Evolutionary conservation across 2,329 filamentous ascomycete species (phyloP).

Genomic region (Fusarium sulawesiense): DNA sequence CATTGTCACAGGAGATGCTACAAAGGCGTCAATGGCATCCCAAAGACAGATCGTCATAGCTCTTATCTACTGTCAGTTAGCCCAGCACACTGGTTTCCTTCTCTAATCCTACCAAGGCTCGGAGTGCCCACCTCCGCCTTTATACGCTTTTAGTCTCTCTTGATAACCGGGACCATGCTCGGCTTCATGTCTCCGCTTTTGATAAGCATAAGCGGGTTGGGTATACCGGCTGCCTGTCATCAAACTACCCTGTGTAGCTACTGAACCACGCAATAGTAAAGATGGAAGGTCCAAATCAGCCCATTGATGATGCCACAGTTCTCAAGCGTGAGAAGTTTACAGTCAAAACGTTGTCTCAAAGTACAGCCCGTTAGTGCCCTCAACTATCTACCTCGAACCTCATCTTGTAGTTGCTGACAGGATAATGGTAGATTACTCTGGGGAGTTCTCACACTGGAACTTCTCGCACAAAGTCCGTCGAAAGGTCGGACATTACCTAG

Average conservation of each 20-base stretch:
- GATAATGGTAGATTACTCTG: not conserved
- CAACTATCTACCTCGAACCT: too few relatives aligned
- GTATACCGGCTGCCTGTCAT: not conserved
- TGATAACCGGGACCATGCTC: not conserved
- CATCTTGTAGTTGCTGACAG: not conserved
- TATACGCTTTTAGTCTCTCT: not conserved
- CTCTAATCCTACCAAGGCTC: not conserved
- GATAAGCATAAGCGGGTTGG: not conserved
- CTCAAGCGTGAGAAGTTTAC: constrained; percentile 1
- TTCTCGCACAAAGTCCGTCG: not conserved
- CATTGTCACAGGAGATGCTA: not conserved
- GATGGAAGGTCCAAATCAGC: not conserved
- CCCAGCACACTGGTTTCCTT: not conserved
- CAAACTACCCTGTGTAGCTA: not conserved
- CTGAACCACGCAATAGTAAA: not conserved
- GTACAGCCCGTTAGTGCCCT: not conserved
- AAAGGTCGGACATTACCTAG: not conserved
- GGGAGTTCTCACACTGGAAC: not conserved
- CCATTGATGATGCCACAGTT: not conserved
- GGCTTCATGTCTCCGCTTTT: not conserved
- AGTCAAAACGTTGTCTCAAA: not conserved
- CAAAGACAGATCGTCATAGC: not conserved
- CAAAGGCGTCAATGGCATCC: not conserved
- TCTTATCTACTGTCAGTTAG: not conserved
- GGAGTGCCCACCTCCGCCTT: not conserved